Conservation (phyloP, 192 early-diverging fungal species). For the Gamsiella multidivaricata region DNA sequence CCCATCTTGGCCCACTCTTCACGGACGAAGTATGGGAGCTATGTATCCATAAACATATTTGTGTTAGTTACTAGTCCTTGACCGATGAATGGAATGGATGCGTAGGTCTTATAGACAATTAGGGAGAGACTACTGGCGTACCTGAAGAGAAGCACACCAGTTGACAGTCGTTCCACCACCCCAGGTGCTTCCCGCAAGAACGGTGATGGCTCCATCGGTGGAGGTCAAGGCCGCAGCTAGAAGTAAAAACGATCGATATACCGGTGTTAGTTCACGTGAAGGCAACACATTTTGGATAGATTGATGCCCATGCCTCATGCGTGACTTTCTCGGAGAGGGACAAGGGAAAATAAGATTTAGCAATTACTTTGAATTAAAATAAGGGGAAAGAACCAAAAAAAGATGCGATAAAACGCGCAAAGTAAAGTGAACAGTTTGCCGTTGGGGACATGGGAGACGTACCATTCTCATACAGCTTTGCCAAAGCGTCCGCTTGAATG, state of each 20-base stretch:
- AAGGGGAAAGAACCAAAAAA: too few relatives aligned
- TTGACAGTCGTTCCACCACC: slow-evolving; percentile 83
- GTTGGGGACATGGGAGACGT: slow-evolving; percentile 3
- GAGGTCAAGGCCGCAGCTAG: slow-evolving; percentile 56
- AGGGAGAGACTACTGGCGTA: slow-evolving; percentile 1
- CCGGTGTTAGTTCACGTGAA: not conserved
- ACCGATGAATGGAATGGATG: not conserved
- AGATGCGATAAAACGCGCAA: too few relatives aligned
- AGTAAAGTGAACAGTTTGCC: not conserved
- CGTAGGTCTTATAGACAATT: not conserved
- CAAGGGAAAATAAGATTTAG: not conserved
- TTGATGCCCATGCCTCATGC: too few relatives aligned
- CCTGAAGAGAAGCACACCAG: slow-evolving; percentile 71
- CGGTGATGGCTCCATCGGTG: slow-evolving; percentile 63
- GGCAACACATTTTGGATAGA: too few relatives aligned
- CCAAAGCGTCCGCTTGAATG: slow-evolving; percentile 61
- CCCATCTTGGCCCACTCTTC: slow-evolving; percentile 78
- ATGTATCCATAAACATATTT: not conserved
- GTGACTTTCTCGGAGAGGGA: not conserved
- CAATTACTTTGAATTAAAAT: too few relatives aligned
- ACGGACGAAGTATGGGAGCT: slow-evolving; percentile 71
- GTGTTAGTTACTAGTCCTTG: too few relatives aligned
- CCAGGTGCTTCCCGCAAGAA: slow-evolving; percentile 73
- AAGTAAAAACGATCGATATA: not conserved
- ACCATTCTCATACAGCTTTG: slow-evolving; percentile 67